These are phyloP conservation scores for Rhododendron kiyosumense DNA, from an alignment of 148 eudicot species.

Conservation along the genomic window DNA sequence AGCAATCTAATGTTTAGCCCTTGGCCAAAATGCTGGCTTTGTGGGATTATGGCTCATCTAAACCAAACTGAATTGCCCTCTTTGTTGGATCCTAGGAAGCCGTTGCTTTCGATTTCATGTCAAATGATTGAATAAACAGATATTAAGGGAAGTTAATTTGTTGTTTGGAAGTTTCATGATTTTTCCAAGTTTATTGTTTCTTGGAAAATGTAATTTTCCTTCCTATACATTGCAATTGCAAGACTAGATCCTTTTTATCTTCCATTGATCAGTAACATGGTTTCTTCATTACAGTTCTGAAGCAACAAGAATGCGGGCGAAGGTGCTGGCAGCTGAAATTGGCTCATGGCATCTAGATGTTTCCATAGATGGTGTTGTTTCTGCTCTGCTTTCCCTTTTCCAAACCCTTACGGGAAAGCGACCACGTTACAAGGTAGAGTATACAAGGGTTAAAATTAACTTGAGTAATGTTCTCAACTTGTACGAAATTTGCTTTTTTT, in stretches of 20 bases:
- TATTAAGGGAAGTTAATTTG: not conserved
- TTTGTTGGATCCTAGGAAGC: not conserved
- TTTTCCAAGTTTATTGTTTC: not conserved
- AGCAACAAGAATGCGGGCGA: conserved; percentile 73
- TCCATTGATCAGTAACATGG: not conserved
- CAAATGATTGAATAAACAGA: not conserved
- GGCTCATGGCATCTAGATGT: conserved; percentile 97
- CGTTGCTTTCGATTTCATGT: not conserved
- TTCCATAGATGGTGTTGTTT: conserved; percentile 71
- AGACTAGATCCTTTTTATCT: not conserved
- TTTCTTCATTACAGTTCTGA: conserved; percentile 56
- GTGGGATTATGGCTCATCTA: not conserved
- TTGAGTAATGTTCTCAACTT: not conserved
- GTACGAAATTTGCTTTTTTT: not conserved
- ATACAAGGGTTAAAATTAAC: not conserved
- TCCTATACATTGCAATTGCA: not conserved
- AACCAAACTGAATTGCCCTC: not conserved
- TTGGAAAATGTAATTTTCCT: not conserved
- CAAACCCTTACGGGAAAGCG: conserved; percentile 84
- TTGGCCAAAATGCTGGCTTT: not conserved
- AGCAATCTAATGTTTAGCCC: not conserved
- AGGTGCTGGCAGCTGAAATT: conserved; percentile 74
- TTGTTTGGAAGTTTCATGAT: not conserved
- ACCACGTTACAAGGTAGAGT: conserved; percentile 76
- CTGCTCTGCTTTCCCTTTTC: conserved; percentile 73